These are phyloP conservation scores for Kodamaea ohmeri DNA, from an alignment of 1,139 yeast species.

Conservation along the genomic window DNA sequence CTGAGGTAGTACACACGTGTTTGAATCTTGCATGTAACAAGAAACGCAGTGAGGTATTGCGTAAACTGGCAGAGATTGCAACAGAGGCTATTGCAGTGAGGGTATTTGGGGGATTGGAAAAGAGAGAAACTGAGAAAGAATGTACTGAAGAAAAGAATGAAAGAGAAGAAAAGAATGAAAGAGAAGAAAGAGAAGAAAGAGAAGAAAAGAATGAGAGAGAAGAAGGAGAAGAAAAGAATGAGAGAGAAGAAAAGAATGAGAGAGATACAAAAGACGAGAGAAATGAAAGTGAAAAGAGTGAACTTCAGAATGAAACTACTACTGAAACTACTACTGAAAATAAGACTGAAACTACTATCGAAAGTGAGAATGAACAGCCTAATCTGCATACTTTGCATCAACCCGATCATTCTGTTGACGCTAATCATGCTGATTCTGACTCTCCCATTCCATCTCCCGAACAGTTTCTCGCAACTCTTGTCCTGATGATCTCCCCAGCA, in stretches of 20 bases:
- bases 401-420: neutral
- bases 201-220: conserved; percentile 20
- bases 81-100: conserved; percentile 67
- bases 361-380: neutral
- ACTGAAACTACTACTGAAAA: neutral
- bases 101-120: conserved; percentile 60
- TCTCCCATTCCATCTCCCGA: neutral
- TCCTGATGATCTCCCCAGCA: conserved; percentile 82
- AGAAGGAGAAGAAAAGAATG: neutral
- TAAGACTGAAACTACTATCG: too few relatives aligned
- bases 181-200: conserved; percentile 3
- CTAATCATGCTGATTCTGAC: neutral
- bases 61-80: conserved; percentile 88
- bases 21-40: conserved; percentile 91
- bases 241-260: neutral
- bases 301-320: neutral
- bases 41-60: conserved; percentile 82
- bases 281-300: neutral
- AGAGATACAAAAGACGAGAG: neutral
- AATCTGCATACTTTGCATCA: neutral
- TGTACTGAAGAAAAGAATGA: conserved; percentile 12
- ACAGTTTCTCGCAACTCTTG: conserved; percentile 60
- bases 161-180: conserved; percentile 9
- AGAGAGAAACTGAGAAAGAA: conserved; percentile 43
- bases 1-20: conserved; percentile 89